Conservation (phyloP, 2,329 filamentous ascomycete species). For the Thelonectria rubi region DNA sequence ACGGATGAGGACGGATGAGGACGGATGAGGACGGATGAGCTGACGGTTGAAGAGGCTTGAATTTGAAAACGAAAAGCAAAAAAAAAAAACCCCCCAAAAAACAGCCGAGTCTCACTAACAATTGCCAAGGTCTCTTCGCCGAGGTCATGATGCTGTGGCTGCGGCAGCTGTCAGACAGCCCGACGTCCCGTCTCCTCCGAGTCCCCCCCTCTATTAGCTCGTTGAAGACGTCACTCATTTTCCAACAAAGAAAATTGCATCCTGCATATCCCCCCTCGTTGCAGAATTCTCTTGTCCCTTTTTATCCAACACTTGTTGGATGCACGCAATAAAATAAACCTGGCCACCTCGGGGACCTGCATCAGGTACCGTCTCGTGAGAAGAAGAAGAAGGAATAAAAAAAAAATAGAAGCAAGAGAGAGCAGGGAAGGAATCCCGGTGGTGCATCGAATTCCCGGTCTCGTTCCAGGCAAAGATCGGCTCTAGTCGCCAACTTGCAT, state of each 20-base stretch:
- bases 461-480: conserved; percentile 3
- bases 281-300: background rate
- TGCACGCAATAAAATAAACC: conserved; percentile 2
- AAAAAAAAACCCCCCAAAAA: background rate
- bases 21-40: too few relatives aligned
- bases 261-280: background rate
- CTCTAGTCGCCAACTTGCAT: conserved; percentile 4
- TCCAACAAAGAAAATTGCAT: too few relatives aligned
- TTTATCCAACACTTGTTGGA: background rate
- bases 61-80: background rate
- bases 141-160: conserved; percentile 36
- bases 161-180: conserved; percentile 10
- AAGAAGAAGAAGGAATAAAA: background rate
- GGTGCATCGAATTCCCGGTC: background rate
- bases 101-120: background rate
- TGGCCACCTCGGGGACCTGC: background rate
- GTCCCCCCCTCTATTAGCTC: background rate
- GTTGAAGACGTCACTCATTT: background rate
- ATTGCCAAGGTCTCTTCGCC: background rate
- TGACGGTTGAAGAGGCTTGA: background rate
- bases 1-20: too few relatives aligned
- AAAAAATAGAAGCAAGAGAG: too few relatives aligned
- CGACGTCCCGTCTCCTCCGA: too few relatives aligned
- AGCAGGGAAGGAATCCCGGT: background rate
- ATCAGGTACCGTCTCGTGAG: conserved; percentile 1